These are phyloP conservation scores for Schwanniomyces etchellsii DNA, from an alignment of 1,139 yeast genomes.

Conservation along the genomic window DNA sequence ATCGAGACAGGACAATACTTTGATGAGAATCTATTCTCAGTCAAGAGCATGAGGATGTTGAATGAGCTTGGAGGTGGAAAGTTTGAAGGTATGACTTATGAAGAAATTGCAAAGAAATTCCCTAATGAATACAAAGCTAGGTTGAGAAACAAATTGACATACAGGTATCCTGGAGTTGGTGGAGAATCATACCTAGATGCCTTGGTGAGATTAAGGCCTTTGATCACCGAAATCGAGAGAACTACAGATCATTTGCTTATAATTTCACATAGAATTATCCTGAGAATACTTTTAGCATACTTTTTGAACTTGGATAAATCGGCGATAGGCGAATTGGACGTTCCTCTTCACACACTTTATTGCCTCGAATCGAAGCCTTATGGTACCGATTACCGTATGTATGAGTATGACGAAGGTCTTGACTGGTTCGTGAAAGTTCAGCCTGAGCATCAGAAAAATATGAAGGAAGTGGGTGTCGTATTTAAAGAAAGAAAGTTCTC, in stretches of 20 bases:
- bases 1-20: conserved; percentile 74
- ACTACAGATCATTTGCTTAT: conserved; percentile 82
- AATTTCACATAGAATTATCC: conserved; percentile 86
- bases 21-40: conserved; percentile 65
- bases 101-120: conserved; percentile 61
- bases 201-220: conserved; percentile 80
- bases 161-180: conserved; percentile 95
- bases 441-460: conserved; percentile 56
- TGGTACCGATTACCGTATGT: conserved; percentile 89
- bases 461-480: conserved; percentile 61
- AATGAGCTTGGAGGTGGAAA: conserved; percentile 92
- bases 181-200: conserved; percentile 95
- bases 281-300: conserved; percentile 81
- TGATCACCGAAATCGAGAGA: conserved; percentile 88
- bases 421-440: conserved; percentile 79
- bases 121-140: conserved; percentile 81
- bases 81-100: conserved; percentile 84
- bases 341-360: conserved; percentile 86
- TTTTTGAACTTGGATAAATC: conserved; percentile 81
- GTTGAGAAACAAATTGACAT: conserved; percentile 67
- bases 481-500: conserved; percentile 63
- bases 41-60: conserved; percentile 88
- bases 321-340: conserved; percentile 83
- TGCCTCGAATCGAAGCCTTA: conserved; percentile 89
- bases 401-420: conserved; percentile 71